Evolutionary conservation across 768 basidiomycete species (phyloP), one percentile per base, ranked within the genome.

Genomic region (Tricholoma saponaceum): DNA sequence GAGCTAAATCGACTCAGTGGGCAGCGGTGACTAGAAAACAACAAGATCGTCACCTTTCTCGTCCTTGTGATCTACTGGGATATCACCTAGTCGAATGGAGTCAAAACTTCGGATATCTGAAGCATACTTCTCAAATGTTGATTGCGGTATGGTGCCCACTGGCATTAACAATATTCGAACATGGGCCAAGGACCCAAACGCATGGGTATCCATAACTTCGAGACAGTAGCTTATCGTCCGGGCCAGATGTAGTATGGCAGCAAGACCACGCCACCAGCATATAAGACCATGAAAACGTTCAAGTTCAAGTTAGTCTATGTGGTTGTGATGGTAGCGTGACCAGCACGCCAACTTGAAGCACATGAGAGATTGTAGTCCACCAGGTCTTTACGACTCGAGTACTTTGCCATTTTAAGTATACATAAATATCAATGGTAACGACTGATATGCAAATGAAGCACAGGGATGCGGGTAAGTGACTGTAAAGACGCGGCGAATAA

Each of bases 101-200:
- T 89, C 84, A 61, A 95, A 86, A 20, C 80, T 80, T 51, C 85
- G 79, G 56, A 98, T 84, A 63, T 94, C 85, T 30, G 79, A 71
- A 4, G 86, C 83, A 78, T 89, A 92, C 60, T 78, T 79, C 51
- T 92, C 85, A 67, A 90, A 97, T 2, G 80, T 75, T n/a, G 81
- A 62, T 41, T 79, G 78, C 1, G 83, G 75, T 60, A 97, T 90
- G 6, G 82, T 72, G 35, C 93, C 92, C 10, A 98, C 85, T 14
- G 96, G 95, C 14, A 97, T 72, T 58, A 98, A 81, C 18, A 98
- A 82, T 50, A 98, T 82, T 57, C 83, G 86, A 56, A 98, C 78
- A 68, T 92, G 90, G 18, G 92, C 94, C 49, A 96, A 82, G 18
- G 91, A 90, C 22, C 86, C 88, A 66, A 92, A 95, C 13, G 84